Evolutionary conservation across 164 flowering plant species (phyloP), one percentile per base, ranked within the genome.

Genomic region (Sedum album): DNA sequence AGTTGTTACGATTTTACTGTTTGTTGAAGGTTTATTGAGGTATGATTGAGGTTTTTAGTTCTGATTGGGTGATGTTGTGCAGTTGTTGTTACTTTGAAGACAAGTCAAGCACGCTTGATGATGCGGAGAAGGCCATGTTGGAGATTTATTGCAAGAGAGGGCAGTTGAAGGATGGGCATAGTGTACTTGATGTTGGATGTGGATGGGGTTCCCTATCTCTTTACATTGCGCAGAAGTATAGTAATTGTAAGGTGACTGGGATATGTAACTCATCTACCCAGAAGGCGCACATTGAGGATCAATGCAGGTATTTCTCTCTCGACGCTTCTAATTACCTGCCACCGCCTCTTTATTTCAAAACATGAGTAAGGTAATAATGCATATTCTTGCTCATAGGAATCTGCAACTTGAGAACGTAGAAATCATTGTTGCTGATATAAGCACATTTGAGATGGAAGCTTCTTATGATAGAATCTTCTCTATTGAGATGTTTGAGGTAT

Each of bases 401-500:
- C 89, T 77, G 57, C 77, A 82, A 60, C 76, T 93, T 66, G 78
- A 80, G 41, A 93, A 93, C 83, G 84, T 90, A 61, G 86, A 88
- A 73, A 83, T 93, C 57, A 84, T 89, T 53, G 88, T 88, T 46
- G 93, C 90, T 63, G 98, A 93, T 73, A 91, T 91, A 53, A 88
- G 89, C 79, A 83, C 86, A 48, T 89, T 82, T 74, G 91, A 89
- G 41, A 91, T 91, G 93, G 91, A 93, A 62, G 91, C 79, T 31
- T 75, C 89, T 28, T 93, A 75, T 71, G 97, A 93, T 73, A 73
- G 97, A 46, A 79, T 93, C 66, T 83, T 83, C 61, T 89, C 98
- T 25, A 93, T 93, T 66, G 98, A 85, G 80, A 91, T 93, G 97
- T 93, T 93, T 77, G 98, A 93, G 94, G 98, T 88, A 70, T 53